A percentile compares a stretch with the other conserved stretches of the same genome.
Conservation (phyloP, 495 filamentous ascomycete genomes). For the Penicillium subrubescens region DNA sequence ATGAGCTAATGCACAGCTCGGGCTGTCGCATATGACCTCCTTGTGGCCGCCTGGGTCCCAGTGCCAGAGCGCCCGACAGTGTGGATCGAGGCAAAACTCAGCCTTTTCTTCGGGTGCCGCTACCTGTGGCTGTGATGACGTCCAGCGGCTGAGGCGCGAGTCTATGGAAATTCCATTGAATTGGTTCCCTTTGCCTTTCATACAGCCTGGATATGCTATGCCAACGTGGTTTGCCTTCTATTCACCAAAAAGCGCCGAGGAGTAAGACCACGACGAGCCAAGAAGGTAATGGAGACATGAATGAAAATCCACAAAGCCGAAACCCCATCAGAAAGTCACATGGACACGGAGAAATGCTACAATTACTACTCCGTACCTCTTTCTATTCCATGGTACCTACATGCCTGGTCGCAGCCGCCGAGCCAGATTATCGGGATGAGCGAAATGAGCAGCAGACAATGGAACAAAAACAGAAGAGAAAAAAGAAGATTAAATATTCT, state of each 20-base stretch:
- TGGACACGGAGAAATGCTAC: neutral
- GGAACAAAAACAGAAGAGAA: neutral
- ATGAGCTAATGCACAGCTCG: conserved; percentile 26
- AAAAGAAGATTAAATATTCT: neutral
- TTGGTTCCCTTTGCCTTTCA: neutral
- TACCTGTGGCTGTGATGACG: conserved; percentile 14
- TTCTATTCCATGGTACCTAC: neutral
- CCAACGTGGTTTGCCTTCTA: neutral
- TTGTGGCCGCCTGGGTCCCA: conserved; percentile 19
- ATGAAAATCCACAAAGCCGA: neutral
- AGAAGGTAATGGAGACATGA: conserved; percentile 12
- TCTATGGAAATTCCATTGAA: conserved; percentile 14
- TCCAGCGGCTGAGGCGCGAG: conserved; percentile 22
- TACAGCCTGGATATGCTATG: neutral
- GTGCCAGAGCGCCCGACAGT: conserved; percentile 27
- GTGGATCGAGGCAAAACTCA: conserved; percentile 27
- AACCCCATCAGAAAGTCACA: conserved; percentile 2
- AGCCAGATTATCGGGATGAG: neutral
- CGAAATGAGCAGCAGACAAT: neutral
- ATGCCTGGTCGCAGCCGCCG: neutral
- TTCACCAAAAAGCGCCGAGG: neutral
- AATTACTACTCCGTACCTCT: too few species aligned
- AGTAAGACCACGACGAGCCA: neutral
- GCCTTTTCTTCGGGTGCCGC: conserved; percentile 7
- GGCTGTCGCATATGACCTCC: conserved; percentile 26